Evolutionary conservation across 495 filamentous ascomycete genomes (phyloP).

Genomic region (Podospora pseudopauciseta): DNA sequence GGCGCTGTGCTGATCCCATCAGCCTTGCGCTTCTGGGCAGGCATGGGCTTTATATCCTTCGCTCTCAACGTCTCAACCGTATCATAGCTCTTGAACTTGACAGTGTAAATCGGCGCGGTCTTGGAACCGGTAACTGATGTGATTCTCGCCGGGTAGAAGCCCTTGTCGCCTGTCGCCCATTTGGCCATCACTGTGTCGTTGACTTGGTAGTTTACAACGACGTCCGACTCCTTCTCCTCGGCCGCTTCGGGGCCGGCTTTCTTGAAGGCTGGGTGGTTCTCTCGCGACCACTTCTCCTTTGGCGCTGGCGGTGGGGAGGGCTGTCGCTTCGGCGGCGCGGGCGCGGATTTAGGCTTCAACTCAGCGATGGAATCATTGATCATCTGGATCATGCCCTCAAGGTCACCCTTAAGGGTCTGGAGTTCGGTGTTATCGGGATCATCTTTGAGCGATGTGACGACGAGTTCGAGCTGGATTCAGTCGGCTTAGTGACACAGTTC

Average conservation of each 20-base stretch:
- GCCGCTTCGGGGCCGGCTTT: slow-evolving; percentile 46
- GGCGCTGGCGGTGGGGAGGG: slow-evolving; percentile 36
- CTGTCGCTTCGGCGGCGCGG: slow-evolving; percentile 42
- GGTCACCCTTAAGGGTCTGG: slow-evolving; percentile 71
- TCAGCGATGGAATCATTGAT: slow-evolving; percentile 78
- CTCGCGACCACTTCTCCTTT: slow-evolving; percentile 67
- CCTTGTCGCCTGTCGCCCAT: slow-evolving; percentile 85
- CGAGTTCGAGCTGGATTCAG: slow-evolving; percentile 67
- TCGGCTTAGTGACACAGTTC: neutral
- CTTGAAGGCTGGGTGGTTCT: slow-evolving; percentile 67
- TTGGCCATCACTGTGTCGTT: slow-evolving; percentile 88
- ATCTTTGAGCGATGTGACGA: slow-evolving; percentile 69
- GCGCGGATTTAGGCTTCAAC: slow-evolving; percentile 51
- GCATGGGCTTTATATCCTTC: slow-evolving; percentile 79
- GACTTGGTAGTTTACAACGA: slow-evolving; percentile 63
- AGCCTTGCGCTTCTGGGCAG: slow-evolving; percentile 85
- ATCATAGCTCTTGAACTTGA: slow-evolving; percentile 88
- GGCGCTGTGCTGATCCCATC: slow-evolving; percentile 60
- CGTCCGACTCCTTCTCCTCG: slow-evolving; percentile 45
- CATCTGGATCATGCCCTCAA: slow-evolving; percentile 78
- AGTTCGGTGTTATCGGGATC: slow-evolving; percentile 83
- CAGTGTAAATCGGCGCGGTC: slow-evolving; percentile 82
- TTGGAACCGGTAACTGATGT: slow-evolving; percentile 89
- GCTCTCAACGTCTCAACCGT: slow-evolving; percentile 79
- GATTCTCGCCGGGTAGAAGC: slow-evolving; percentile 89